Evolutionary conservation across 2,329 filamentous ascomycete species (phyloP).

Genomic region (Graphium sp.): DNA sequence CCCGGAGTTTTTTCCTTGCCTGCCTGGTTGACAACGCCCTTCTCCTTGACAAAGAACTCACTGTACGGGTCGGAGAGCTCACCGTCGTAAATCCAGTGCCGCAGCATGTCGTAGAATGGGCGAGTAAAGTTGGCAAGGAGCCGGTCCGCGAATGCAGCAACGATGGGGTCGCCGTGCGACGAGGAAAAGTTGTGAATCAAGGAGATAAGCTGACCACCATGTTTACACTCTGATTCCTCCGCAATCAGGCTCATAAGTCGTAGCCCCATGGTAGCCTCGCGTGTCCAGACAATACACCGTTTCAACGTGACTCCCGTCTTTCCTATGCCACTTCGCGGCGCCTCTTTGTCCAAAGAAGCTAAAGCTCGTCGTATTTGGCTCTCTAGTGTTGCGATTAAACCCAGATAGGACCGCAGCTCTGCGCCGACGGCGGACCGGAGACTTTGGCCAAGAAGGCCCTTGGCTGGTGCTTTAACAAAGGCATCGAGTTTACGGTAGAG

Average conservation of each 20-base stretch:
- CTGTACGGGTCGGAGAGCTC: slow-evolving; percentile 91
- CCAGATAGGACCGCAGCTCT: slow-evolving; percentile 79
- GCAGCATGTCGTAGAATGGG: slow-evolving; percentile 91
- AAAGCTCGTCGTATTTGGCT: slow-evolving; percentile 78
- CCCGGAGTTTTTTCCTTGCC: slow-evolving; percentile 30
- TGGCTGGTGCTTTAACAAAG: slow-evolving; percentile 68
- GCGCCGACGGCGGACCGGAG: slow-evolving; percentile 70
- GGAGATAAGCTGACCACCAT: slow-evolving; percentile 82
- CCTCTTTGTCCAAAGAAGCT: slow-evolving; percentile 50
- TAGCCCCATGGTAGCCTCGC: slow-evolving; percentile 90
- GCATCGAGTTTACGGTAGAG: slow-evolving; percentile 66
- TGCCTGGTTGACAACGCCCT: slow-evolving; percentile 24
- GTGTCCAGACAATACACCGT: slow-evolving; percentile 90
- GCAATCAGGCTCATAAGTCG: slow-evolving; percentile 88
- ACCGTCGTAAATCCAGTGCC: slow-evolving; percentile 96
- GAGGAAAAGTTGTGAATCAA: slow-evolving; percentile 87
- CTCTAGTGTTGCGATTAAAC: slow-evolving; percentile 80
- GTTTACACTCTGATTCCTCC: slow-evolving; percentile 68
- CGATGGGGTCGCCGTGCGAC: slow-evolving; percentile 88
- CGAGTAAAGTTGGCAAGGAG: slow-evolving; percentile 73
- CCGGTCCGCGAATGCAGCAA: slow-evolving; percentile 82
- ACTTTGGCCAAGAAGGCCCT: slow-evolving; percentile 82
- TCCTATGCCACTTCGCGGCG: slow-evolving; percentile 53
- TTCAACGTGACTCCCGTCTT: slow-evolving; percentile 89
- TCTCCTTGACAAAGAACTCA: slow-evolving; percentile 88